These are phyloP conservation scores for Chaetoscypha palmicola DNA, from an alignment of 2,329 filamentous ascomycete genomes.

Conservation along the genomic window DNA sequence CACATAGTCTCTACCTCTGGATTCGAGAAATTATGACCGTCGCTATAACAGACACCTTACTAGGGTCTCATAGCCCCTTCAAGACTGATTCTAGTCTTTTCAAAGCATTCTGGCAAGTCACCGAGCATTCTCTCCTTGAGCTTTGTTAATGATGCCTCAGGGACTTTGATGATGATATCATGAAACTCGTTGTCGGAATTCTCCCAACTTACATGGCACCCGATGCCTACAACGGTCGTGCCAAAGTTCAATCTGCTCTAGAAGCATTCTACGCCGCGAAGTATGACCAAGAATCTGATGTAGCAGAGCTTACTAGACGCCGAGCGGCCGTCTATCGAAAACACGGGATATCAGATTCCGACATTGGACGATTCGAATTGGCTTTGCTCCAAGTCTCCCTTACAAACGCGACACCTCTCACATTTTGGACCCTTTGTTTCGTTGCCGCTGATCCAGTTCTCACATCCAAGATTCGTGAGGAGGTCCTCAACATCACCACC, in stretches of 20 bases:
- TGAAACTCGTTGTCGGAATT: conserved; percentile 22
- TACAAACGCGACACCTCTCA: conserved; percentile 33
- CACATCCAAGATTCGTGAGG: conserved; percentile 24
- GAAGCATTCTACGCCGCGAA: conserved; percentile 28
- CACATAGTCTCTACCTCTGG: conserved; percentile 36
- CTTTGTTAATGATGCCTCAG: conserved; percentile 9
- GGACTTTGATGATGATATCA: conserved; percentile 26
- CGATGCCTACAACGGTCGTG: conserved; percentile 28
- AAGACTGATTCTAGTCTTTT: conserved; percentile 31
- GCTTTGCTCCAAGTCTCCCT: conserved; percentile 28
- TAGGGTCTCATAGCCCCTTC: conserved; percentile 39
- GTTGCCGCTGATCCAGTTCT: conserved; percentile 29
- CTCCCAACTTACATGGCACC: conserved; percentile 28
- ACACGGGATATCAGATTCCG: conserved; percentile 21
- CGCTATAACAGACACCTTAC: conserved; percentile 36
- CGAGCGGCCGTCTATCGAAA: conserved; percentile 27
- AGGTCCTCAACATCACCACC: conserved; percentile 24
- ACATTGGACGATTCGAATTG: conserved; percentile 30
- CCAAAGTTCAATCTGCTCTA: conserved; percentile 34
- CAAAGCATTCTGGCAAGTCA: conserved; percentile 34
- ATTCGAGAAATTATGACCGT: conserved; percentile 33
- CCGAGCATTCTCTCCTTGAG: background rate
- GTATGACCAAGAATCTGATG: conserved; percentile 27
- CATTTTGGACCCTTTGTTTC: conserved; percentile 33
- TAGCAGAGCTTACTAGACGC: conserved; percentile 16